These are phyloP conservation scores for Dioscorea cayenensis DNA, from an alignment of 116 monocot species.

Conservation along the genomic window DNA sequence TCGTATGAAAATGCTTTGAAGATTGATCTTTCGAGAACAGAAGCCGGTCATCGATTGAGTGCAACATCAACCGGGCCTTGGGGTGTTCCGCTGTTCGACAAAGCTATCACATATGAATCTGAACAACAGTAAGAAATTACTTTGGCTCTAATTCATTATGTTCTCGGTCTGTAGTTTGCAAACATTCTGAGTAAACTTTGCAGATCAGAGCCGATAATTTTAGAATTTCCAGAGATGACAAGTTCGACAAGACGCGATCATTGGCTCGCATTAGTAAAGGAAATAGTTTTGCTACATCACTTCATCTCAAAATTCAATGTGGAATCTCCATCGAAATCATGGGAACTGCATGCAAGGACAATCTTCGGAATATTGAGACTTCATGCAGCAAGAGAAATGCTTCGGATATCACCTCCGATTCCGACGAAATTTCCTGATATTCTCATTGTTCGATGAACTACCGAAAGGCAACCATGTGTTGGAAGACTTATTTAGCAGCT, in stretches of 20 bases:
- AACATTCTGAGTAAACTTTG: background rate
- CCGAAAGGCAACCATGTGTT: slow-evolving; percentile 89
- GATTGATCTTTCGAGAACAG: slow-evolving; percentile 43
- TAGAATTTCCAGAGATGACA: slow-evolving; percentile 92
- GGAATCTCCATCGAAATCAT: slow-evolving; percentile 31
- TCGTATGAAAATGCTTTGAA: slow-evolving; percentile 75
- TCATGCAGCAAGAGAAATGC: slow-evolving; percentile 85
- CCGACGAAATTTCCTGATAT: slow-evolving; percentile 78
- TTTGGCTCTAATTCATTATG: background rate
- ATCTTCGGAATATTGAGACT: slow-evolving; percentile 76
- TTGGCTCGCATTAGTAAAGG: slow-evolving; percentile 73
- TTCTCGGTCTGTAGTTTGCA: background rate
- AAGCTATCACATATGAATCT: slow-evolving; percentile 36
- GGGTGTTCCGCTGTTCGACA: slow-evolving; percentile 83
- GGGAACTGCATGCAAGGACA: slow-evolving; percentile 70
- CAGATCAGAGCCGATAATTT: slow-evolving; percentile 65
- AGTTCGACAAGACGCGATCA: slow-evolving; percentile 81
- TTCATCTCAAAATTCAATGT: slow-evolving; percentile 53
- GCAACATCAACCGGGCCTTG: slow-evolving; percentile 79
- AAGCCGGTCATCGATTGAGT: slow-evolving; percentile 45
- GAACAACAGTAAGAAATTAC: background rate
- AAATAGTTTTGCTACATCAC: slow-evolving; percentile 55
- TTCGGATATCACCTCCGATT: slow-evolving; percentile 65
- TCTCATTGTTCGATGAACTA: slow-evolving; percentile 66
- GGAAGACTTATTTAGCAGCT: slow-evolving; percentile 48